Percentiles rank a stretch among this genome's conserved stretches.
Evolutionary conservation across 768 basidiomycete genomes (phyloP).

Genomic region (Lactarius quietus): DNA sequence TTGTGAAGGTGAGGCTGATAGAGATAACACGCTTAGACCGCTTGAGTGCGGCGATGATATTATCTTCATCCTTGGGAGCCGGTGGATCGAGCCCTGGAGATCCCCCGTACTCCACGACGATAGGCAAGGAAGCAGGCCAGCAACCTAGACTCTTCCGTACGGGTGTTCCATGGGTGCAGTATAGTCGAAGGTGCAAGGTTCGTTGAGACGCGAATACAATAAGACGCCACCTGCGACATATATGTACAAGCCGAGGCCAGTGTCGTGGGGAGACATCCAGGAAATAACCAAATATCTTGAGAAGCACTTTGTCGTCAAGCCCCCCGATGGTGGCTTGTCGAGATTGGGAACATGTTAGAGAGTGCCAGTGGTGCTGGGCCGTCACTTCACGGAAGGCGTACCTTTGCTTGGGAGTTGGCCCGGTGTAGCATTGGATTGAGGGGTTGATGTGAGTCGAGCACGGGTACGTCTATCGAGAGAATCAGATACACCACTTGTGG

Average conservation of each 20-base stretch:
- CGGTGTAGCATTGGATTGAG: too few species aligned
- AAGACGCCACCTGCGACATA: background rate
- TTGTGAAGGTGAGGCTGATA: background rate
- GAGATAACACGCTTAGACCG: background rate
- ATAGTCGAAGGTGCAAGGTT: background rate
- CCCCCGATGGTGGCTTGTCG: background rate
- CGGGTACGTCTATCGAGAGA: too few species aligned
- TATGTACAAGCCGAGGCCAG: background rate
- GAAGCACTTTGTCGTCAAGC: background rate
- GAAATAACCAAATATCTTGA: background rate
- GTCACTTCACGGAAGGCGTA: too few species aligned
- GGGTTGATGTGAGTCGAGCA: too few species aligned
- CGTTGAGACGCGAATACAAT: background rate
- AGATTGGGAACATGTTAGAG: too few species aligned
- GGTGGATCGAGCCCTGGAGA: background rate
- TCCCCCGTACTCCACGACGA: background rate
- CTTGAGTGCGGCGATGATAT: background rate
- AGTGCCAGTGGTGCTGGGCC: too few species aligned
- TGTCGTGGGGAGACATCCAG: background rate
- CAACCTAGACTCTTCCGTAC: background rate
- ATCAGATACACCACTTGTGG: constrained; percentile 28
- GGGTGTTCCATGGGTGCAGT: background rate
- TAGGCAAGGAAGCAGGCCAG: background rate
- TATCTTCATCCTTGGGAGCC: background rate
- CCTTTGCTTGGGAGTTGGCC: too few species aligned